These are phyloP conservation scores for Mycena metata DNA, from an alignment of 768 basidiomycete species.

Conservation along the genomic window DNA sequence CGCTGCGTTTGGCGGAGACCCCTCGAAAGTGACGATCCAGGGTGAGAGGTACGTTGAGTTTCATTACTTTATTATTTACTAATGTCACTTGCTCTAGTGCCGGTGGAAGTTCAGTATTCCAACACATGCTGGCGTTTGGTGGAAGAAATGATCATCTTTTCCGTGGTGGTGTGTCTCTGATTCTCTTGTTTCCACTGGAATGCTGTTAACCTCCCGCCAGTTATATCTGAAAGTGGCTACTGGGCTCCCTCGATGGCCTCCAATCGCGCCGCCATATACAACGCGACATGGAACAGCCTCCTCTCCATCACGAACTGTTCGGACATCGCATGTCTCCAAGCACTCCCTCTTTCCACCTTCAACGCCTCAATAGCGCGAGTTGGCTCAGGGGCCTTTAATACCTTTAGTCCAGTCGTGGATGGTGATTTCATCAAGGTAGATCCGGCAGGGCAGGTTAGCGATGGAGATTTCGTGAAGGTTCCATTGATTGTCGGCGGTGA, in stretches of 20 bases:
- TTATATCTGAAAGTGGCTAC: constrained; percentile 29
- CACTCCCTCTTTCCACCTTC: constrained; percentile 31
- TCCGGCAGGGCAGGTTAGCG: constrained; percentile 32
- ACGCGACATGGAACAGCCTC: constrained; percentile 31
- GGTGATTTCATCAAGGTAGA: constrained; percentile 32
- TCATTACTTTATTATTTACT: constrained; percentile 29
- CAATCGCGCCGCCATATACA: constrained; percentile 31
- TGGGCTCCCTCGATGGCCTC: constrained; percentile 30
- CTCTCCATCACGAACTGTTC: constrained; percentile 33
- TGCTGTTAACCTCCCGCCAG: constrained; percentile 22
- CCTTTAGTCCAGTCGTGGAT: constrained; percentile 29
- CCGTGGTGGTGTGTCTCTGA: constrained; percentile 28
- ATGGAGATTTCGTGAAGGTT: constrained; percentile 29
- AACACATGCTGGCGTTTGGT: constrained; percentile 31
- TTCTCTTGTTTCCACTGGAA: constrained; percentile 30
- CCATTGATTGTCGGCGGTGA: constrained; percentile 30
- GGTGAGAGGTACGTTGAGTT: constrained; percentile 30
- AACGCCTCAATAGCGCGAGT: constrained; percentile 30
- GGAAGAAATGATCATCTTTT: constrained; percentile 31
- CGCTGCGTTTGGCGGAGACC: constrained; percentile 29
- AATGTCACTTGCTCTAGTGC: constrained; percentile 26
- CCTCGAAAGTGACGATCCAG: constrained; percentile 31
- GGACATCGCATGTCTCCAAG: constrained; percentile 32
- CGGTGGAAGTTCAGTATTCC: constrained; percentile 30
- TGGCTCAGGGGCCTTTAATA: constrained; percentile 30